Base-by-base conservation (phyloP, 2,329 filamentous ascomycete species). In the Pyrenochaeta sp. region DNA sequence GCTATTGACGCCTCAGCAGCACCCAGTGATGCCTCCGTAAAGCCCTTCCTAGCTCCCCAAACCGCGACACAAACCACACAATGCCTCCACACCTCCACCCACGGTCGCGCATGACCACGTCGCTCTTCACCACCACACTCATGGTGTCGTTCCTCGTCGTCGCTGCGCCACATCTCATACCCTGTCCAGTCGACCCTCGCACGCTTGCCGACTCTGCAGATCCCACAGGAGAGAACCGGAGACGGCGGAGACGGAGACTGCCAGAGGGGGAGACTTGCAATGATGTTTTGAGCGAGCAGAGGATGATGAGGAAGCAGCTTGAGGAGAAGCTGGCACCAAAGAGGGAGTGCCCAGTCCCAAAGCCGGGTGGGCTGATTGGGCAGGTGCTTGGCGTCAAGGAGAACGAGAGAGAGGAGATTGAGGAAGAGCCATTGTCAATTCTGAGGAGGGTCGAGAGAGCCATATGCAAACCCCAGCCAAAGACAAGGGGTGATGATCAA, bases 121-220 rank as follows among this genome's bases (percentile, higher is more conserved):
- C 92, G 40, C 88, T 99, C 56, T 99, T 99, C 80, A 92, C 92
- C 45, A 91, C 90, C n/a, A 98, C 94, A 1, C 85, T 98, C 49
- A 83, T 91, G 58, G 88, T 92, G 29, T 95, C 90, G 65, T 97
- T 99, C 76, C 85, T 97, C 60, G 93, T 99, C 58, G 95, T 99
- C 47, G 91, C 87, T 27, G 82, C 97, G 39, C 95, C 95, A 18
- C 95, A 99, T 75, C 73, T 96, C 27, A 85, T 99, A 15, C 95
- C 95, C 1, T 99, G 95, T 73, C 95, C 95, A 1, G 91, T 92
- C 23, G 78, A 80, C 40, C 91, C 91, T 2, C 85, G 90, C 61
- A 85, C 87, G 30, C 89, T 90, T 66, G 90, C 91, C 65, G 93
- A 97, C 74, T 87, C 87, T 14, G 47, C 69, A 43, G 67, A 74